phyloP scores from a whole-genome alignment of 225 moss, liverwort and hornwort species.

The Physcomitrium patens region DNA sequence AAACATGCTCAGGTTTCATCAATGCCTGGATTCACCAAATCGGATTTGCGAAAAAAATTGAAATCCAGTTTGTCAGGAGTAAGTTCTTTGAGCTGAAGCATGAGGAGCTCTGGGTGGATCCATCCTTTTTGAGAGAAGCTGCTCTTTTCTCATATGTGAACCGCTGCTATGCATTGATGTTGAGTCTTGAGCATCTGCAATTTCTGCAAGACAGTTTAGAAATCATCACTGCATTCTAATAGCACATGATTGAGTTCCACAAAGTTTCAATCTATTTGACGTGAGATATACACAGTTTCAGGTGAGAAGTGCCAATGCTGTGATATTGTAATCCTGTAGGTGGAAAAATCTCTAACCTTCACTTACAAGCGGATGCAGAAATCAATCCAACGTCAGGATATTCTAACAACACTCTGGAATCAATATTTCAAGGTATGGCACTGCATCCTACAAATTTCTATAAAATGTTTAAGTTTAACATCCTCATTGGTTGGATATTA shows the following conservation, averaged over 20 bases:
- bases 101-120: neutral
- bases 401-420: slow-evolving; percentile 88
- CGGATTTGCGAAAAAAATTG: slow-evolving; percentile 79
- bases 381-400: slow-evolving; percentile 77
- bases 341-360: slow-evolving; percentile 79
- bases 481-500: neutral
- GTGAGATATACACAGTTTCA: neutral
- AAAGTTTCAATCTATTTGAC: slow-evolving; percentile 13
- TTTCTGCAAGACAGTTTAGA: neutral
- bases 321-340: slow-evolving; percentile 47
- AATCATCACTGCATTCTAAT: neutral
- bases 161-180: neutral
- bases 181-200: neutral
- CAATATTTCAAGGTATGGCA: slow-evolving; percentile 79
- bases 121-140: neutral
- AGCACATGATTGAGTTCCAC: neutral
- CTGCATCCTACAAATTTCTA: neutral
- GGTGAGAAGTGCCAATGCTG: slow-evolving; percentile 4
- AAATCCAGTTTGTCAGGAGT: slow-evolving; percentile 83
- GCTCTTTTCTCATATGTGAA: neutral
- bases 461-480: neutral
- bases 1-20: slow-evolving; percentile 39
- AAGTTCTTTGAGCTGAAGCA: slow-evolving; percentile 31
- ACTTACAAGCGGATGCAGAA: slow-evolving; percentile 93
- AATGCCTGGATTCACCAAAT: slow-evolving; percentile 41